Percentiles rank a stretch among this genome's conserved stretches.
Evolutionary conservation across 2,329 filamentous ascomycete species (phyloP).

Genomic region (Talaromyces sp.): DNA sequence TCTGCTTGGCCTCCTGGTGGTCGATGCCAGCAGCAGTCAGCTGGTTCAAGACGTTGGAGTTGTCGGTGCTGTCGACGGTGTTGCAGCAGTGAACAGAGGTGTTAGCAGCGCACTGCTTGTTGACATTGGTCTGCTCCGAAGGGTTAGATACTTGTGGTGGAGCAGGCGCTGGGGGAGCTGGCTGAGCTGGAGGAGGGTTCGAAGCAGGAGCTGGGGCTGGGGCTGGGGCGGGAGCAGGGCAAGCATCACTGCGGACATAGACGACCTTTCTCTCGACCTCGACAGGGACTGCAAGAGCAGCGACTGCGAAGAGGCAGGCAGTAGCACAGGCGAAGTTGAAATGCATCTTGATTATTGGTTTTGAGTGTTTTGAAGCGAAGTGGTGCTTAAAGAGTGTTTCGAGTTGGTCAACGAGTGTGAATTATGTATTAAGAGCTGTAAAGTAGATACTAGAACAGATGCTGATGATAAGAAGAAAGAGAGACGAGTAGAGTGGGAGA

Average conservation of each 20-base stretch:
- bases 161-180: constrained; percentile 2
- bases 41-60: constrained; percentile 10
- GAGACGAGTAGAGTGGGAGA: background rate
- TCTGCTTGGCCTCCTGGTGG: constrained; percentile 5
- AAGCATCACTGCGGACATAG: constrained; percentile 11
- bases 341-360: constrained; percentile 10
- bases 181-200: constrained; percentile 4
- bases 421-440: background rate
- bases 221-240: constrained; percentile 10
- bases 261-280: constrained; percentile 12
- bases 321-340: constrained; percentile 12
- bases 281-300: constrained; percentile 11
- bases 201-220: constrained; percentile 7
- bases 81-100: constrained; percentile 12
- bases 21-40: constrained; percentile 9
- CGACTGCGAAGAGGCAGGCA: constrained; percentile 10
- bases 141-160: constrained; percentile 9
- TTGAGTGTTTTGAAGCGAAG: background rate
- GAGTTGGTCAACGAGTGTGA: constrained; percentile 12
- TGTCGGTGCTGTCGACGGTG: constrained; percentile 12
- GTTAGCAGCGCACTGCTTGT: constrained; percentile 8
- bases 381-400: constrained; percentile 4
- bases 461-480: background rate
- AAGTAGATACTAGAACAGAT: background rate
- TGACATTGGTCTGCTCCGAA: constrained; percentile 9